These are phyloP conservation scores for Asterella californica DNA, from an alignment of 225 moss, liverwort and hornwort species.

Conservation along the genomic window DNA sequence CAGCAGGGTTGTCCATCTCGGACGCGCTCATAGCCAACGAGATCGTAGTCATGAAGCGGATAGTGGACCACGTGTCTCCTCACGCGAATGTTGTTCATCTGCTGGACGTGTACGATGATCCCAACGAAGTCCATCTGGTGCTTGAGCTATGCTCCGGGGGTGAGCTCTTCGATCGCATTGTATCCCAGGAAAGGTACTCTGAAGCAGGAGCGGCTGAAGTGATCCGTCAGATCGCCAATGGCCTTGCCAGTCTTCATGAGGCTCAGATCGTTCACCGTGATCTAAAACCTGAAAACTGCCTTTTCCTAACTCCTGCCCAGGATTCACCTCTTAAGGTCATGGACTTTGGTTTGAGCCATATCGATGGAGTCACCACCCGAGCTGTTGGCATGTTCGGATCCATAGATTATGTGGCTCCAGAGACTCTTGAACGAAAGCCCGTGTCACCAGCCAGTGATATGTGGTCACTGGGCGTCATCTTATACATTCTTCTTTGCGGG, in stretches of 20 bases:
- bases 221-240: constrained; percentile 31
- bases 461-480: constrained; percentile 89
- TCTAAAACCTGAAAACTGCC: constrained; percentile 45
- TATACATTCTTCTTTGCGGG: constrained; percentile 88
- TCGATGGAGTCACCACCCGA: constrained; percentile 55
- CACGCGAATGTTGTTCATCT: constrained; percentile 42
- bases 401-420: constrained; percentile 84
- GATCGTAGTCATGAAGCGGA: constrained; percentile 77
- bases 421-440: constrained; percentile 49
- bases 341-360: constrained; percentile 57
- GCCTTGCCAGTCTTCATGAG: constrained; percentile 31
- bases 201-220: constrained; percentile 39
- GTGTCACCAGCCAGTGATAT: constrained; percentile 65
- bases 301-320: constrained; percentile 30
- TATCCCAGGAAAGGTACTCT: constrained; percentile 35
- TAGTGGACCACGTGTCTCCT: constrained; percentile 41
- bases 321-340: constrained; percentile 40
- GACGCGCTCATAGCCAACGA: constrained; percentile 86
- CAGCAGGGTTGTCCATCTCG: constrained; percentile 49
- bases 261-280: constrained; percentile 45
- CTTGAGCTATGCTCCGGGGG: constrained; percentile 37
- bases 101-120: constrained; percentile 39
- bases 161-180: constrained; percentile 44
- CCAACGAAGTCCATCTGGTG: constrained; percentile 34
- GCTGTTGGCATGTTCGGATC: constrained; percentile 86